A percentile compares a stretch with the other conserved stretches of the same genome.
Evolutionary conservation across 352 stramenopile species (phyloP).

Genomic region (Albugo laibachii): DNA sequence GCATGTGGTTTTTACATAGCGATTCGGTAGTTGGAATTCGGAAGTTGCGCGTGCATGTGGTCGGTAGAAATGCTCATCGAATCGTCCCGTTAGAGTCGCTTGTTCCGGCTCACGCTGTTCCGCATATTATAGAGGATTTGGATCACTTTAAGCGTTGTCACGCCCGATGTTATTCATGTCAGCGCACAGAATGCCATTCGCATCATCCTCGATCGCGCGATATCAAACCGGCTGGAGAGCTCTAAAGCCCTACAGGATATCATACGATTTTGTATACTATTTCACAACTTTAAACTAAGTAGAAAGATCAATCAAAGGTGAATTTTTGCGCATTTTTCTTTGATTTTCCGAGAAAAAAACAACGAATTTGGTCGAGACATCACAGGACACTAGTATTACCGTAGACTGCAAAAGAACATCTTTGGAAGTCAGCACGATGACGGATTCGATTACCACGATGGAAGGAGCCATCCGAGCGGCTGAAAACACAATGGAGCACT

Average conservation of each 20-base stretch:
- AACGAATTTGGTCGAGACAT: too few species aligned
- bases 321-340: too few species aligned
- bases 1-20: conserved; percentile 21
- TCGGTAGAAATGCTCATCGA: conserved; percentile 34
- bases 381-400: too few species aligned
- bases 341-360: too few species aligned
- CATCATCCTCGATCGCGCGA: too few species aligned
- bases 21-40: conserved; percentile 5
- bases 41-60: conserved; percentile 57
- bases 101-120: conserved; percentile 20
- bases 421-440: conserved; percentile 10
- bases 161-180: background rate
- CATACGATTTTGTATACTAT: background rate
- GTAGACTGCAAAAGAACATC: too few species aligned
- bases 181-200: background rate
- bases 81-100: conserved; percentile 35
- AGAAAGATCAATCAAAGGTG: too few species aligned
- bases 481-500: conserved; percentile 80
- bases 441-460: conserved; percentile 78
- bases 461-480: conserved; percentile 78
- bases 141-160: conserved; percentile 40
- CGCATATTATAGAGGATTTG: conserved; percentile 36
- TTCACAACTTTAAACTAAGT: background rate
- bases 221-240: too few species aligned
- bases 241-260: background rate